Percentiles rank a stretch among this genome's conserved stretches.
These are phyloP conservation scores for Megacollybia marginata DNA, from an alignment of 768 basidiomycete genomes.

Conservation along the genomic window DNA sequence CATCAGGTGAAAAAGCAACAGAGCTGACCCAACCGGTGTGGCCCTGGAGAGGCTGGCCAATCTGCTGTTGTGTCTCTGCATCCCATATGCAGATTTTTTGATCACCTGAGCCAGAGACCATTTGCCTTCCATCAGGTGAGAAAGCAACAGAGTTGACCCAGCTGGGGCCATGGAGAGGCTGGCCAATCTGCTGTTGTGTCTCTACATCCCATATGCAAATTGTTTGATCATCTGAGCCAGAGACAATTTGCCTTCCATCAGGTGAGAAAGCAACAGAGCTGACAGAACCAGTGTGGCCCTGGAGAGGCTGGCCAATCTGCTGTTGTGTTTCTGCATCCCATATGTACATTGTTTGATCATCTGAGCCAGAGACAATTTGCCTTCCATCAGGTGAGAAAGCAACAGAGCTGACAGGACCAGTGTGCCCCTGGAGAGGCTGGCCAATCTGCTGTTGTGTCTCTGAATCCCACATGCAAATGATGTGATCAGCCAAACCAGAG, in stretches of 20 bases:
- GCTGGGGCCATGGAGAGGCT: background rate
- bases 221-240: conserved; percentile 1
- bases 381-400: conserved; percentile 14
- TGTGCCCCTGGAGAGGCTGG: no score
- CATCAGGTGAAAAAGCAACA: conserved; percentile 20
- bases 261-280: conserved; percentile 1
- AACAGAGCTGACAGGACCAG: background rate
- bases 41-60: no score
- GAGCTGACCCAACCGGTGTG: no score
- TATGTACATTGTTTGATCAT: conserved; percentile 15
- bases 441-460: background rate
- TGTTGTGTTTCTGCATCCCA: conserved; percentile 17
- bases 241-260: background rate
- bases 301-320: background rate
- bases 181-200: conserved; percentile 6
- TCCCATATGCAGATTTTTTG: no score
- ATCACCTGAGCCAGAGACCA: no score
- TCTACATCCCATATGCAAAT: conserved; percentile 7
- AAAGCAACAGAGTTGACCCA: background rate
- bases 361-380: conserved; percentile 15
- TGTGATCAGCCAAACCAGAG: no score
- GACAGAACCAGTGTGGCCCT: no score
- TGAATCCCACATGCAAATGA: conserved; percentile 13
- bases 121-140: background rate
- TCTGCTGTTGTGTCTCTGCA: conserved; percentile 6